Conservation (phyloP, 805 yeast genomes). For the Myxozyma monticola region DNA sequence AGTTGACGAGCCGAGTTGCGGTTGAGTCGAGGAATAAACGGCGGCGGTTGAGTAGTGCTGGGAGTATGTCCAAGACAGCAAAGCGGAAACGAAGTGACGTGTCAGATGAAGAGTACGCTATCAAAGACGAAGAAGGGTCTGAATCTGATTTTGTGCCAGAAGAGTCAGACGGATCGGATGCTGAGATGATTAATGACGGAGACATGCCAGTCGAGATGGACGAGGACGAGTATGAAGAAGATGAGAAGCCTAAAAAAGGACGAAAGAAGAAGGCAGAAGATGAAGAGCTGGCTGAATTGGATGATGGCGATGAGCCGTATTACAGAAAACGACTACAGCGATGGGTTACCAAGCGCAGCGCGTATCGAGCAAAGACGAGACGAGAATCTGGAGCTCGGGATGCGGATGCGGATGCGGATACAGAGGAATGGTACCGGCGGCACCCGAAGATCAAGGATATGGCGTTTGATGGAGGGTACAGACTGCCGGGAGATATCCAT, state of each 20-base stretch:
- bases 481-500: slow-evolving; percentile 87
- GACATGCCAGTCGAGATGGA: slow-evolving; percentile 35
- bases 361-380: slow-evolving; percentile 41
- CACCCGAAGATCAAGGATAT: slow-evolving; percentile 82
- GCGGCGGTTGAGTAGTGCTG: not conserved
- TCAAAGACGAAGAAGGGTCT: slow-evolving; percentile 14
- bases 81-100: slow-evolving; percentile 5
- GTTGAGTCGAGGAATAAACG: slow-evolving; percentile 10
- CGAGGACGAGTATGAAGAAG: slow-evolving; percentile 30
- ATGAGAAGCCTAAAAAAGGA: slow-evolving; percentile 5
- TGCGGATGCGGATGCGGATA: slow-evolving; percentile 19
- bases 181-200: slow-evolving; percentile 23
- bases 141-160: slow-evolving; percentile 16
- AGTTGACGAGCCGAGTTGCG: not conserved
- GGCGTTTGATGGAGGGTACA: slow-evolving; percentile 63
- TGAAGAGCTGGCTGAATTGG: slow-evolving; percentile 49
- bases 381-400: slow-evolving; percentile 3
- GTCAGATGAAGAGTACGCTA: slow-evolving; percentile 7
- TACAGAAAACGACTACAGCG: slow-evolving; percentile 60
- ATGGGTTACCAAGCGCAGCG: slow-evolving; percentile 61
- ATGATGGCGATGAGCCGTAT: slow-evolving; percentile 76
- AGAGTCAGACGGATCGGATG: slow-evolving; percentile 19
- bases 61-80: not conserved
- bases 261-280: slow-evolving; percentile 29
- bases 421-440: slow-evolving; percentile 65